Evolutionary conservation across 345 rosid species (phyloP).

Genomic region (Luvunga scandens): DNA sequence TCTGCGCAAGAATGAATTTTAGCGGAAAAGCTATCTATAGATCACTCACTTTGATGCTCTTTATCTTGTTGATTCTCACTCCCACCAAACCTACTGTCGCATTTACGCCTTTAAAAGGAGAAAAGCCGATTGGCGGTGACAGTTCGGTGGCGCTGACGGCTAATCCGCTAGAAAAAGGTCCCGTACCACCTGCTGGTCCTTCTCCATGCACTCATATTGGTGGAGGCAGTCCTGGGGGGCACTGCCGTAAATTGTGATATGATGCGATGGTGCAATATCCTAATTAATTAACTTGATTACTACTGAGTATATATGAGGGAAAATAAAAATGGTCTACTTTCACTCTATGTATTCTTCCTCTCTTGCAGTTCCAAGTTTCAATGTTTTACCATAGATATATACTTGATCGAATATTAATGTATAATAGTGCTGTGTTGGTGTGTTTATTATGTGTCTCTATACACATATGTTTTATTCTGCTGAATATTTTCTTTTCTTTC

Average conservation of each 20-base stretch:
- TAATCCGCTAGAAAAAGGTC: neutral
- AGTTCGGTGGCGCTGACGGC: neutral
- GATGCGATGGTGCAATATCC: neutral
- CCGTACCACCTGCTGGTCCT: constrained; percentile 1
- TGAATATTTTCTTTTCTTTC: neutral
- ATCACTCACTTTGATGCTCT: neutral
- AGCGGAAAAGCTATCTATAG: neutral
- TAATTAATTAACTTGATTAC: neutral
- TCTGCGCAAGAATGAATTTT: neutral
- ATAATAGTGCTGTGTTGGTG: neutral
- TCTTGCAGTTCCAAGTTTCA: neutral
- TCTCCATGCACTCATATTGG: constrained; percentile 9
- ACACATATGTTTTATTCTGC: neutral
- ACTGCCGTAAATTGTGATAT: neutral
- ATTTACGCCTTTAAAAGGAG: neutral
- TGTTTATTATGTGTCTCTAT: neutral
- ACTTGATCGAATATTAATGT: neutral
- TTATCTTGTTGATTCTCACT: neutral
- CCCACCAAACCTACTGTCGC: neutral
- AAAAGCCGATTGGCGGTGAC: neutral
- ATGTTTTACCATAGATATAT: neutral
- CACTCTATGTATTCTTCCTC: neutral
- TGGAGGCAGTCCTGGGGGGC: neutral
- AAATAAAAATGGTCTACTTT: neutral
- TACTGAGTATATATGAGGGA: neutral